Conservation (phyloP, 306 rosid species). For the Sesbania bispinosa region DNA sequence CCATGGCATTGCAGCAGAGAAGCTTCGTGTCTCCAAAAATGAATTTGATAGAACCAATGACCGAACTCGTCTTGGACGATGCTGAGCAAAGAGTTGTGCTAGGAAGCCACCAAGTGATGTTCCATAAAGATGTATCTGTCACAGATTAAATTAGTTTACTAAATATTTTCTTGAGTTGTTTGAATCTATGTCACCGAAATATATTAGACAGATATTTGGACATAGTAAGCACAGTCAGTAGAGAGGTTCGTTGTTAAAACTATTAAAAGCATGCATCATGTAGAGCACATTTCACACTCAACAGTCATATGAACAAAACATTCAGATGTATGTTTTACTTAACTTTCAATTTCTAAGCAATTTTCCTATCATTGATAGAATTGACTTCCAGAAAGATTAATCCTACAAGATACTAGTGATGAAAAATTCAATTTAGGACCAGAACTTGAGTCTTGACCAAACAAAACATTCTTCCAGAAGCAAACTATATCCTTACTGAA, state of each 20-base stretch:
- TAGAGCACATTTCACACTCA: not conserved
- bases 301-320: conserved; percentile 4
- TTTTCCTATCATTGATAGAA: conserved; percentile 3
- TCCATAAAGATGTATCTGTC: conserved; percentile 96
- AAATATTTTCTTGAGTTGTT: conserved; percentile 7
- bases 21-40: conserved; percentile 77
- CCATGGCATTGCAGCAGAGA: conserved; percentile 96
- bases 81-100: conserved; percentile 96
- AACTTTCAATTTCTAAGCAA: not conserved
- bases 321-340: conserved; percentile 4
- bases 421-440: conserved; percentile 9
- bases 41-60: conserved; percentile 88
- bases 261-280: not conserved
- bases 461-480: not conserved
- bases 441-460: not conserved
- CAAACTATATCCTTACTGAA: not conserved
- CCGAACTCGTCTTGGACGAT: conserved; percentile 94
- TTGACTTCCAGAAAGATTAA: conserved; percentile 10
- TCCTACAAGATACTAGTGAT: not conserved
- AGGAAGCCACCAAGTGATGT: conserved; percentile 98
- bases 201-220: conserved; percentile 16
- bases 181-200: conserved; percentile 1
- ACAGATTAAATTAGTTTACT: conserved; percentile 24
- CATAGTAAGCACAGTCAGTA: not conserved
- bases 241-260: not conserved